Evolutionary conservation across 2,329 filamentous ascomycete genomes (phyloP).

Genomic region (Fusarium poae): DNA sequence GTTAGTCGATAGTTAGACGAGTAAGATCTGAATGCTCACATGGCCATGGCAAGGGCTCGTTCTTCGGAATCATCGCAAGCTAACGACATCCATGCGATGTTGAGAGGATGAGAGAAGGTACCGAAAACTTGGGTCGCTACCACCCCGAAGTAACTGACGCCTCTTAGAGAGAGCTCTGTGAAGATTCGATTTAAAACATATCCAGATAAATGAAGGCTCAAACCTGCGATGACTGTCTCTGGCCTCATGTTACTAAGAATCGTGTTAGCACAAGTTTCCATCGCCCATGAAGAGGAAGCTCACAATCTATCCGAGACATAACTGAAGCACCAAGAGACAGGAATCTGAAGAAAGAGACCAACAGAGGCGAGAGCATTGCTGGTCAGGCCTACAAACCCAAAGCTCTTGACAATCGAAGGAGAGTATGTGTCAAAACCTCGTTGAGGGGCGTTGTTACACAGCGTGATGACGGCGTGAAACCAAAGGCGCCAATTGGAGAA

Average conservation of each 20-base stretch:
- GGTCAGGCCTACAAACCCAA: constrained; percentile 63
- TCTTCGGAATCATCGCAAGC: constrained; percentile 69
- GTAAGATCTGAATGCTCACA: constrained; percentile 53
- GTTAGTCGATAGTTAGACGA: not conserved
- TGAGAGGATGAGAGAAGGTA: constrained; percentile 68
- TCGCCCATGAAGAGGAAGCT: constrained; percentile 31
- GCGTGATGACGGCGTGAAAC: constrained; percentile 64
- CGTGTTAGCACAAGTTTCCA: rapidly evolving
- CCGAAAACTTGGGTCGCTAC: constrained; percentile 68
- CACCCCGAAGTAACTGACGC: constrained; percentile 66
- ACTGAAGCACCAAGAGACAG: constrained; percentile 65
- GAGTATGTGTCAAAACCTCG: constrained; percentile 65
- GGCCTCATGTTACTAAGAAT: constrained; percentile 59
- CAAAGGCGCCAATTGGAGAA: constrained; percentile 66
- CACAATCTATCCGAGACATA: constrained; percentile 66
- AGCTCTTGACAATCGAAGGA: constrained; percentile 65
- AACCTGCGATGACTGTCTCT: constrained; percentile 64
- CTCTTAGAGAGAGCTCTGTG: constrained; percentile 58
- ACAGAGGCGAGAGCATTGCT: constrained; percentile 69
- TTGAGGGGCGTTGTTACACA: constrained; percentile 63
- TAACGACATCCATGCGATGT: constrained; percentile 71
- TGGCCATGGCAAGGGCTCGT: constrained; percentile 70
- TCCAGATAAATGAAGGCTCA: constrained; percentile 62
- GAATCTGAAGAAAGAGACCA: constrained; percentile 65
- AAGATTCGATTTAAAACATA: constrained; percentile 68